Evolutionary conservation across 495 filamentous ascomycete species (phyloP).

Genomic region (Penicillium egyptiacum): DNA sequence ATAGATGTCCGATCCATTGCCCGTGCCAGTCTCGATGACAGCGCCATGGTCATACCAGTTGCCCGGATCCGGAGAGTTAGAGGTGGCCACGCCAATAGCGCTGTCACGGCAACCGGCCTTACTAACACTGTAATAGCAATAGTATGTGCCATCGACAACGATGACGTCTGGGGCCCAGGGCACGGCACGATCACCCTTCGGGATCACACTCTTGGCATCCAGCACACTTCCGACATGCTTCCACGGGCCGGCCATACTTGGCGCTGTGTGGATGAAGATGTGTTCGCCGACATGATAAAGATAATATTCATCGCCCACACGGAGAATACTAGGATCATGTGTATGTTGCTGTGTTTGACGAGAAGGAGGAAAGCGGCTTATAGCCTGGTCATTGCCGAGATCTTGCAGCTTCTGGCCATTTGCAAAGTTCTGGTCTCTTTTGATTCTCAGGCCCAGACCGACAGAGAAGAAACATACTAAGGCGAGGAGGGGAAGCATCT

Average conservation of each 20-base stretch:
- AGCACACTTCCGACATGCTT: conserved; percentile 37
- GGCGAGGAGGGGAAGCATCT: conserved; percentile 27
- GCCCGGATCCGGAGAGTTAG: conserved; percentile 57
- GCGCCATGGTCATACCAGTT: conserved; percentile 55
- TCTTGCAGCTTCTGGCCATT: conserved; percentile 12
- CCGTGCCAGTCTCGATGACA: conserved; percentile 43
- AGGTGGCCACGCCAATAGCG: conserved; percentile 71
- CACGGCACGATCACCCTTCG: conserved; percentile 38
- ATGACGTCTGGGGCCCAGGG: conserved; percentile 64
- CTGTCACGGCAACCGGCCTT: conserved; percentile 65
- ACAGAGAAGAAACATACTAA: conserved; percentile 27
- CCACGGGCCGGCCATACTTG: conserved; percentile 45
- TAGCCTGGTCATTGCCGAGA: conserved; percentile 6
- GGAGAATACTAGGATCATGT: conserved; percentile 45
- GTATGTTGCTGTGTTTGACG: conserved; percentile 37
- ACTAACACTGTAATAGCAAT: conserved; percentile 72
- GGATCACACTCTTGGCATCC: conserved; percentile 40
- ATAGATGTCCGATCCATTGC: conserved; percentile 42
- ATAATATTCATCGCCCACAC: conserved; percentile 35
- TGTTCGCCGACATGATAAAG: conserved; percentile 39
- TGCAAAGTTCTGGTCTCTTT: conserved; percentile 9
- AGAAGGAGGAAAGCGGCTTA: conserved; percentile 27
- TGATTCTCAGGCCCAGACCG: conserved; percentile 17
- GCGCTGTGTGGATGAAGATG: conserved; percentile 37
- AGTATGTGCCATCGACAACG: conserved; percentile 56